These are phyloP conservation scores for Priceomyces castillae DNA, from an alignment of 805 yeast genomes.

Conservation along the genomic window DNA sequence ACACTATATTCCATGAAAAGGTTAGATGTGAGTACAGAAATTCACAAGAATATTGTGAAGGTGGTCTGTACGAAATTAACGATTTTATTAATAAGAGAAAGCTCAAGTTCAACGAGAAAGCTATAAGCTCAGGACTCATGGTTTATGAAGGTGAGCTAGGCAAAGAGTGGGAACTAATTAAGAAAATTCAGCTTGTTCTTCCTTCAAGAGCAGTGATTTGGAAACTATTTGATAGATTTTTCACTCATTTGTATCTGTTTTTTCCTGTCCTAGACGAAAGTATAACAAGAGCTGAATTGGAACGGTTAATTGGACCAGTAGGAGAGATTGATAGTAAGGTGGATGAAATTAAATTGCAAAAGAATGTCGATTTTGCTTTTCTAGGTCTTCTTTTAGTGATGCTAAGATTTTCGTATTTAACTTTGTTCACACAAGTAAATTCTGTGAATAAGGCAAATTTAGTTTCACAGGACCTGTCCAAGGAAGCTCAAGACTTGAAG, in stretches of 20 bases:
- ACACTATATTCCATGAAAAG: neutral
- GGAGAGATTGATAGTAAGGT: slow-evolving; percentile 7
- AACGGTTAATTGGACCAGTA: slow-evolving; percentile 5
- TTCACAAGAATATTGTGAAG: neutral
- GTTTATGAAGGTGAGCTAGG: slow-evolving; percentile 29
- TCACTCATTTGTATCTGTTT: slow-evolving; percentile 41
- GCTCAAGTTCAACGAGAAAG: slow-evolving; percentile 14
- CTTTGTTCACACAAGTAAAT: slow-evolving; percentile 30
- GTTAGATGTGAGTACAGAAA: slow-evolving; percentile 1
- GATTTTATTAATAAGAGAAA: slow-evolving; percentile 1
- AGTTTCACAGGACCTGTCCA: slow-evolving; percentile 22
- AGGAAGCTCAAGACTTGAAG: slow-evolving; percentile 21
- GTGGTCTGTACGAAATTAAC: neutral
- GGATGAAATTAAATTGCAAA: slow-evolving; percentile 19
- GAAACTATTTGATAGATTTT: slow-evolving; percentile 41
- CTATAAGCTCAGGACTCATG: slow-evolving; percentile 23
- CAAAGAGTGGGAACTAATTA: slow-evolving; percentile 23
- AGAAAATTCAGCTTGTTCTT: slow-evolving; percentile 29
- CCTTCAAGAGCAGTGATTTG: slow-evolving; percentile 38
- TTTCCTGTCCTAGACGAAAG: slow-evolving; percentile 42
- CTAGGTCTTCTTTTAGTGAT: slow-evolving; percentile 34
- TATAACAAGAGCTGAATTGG: slow-evolving; percentile 21
- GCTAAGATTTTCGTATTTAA: slow-evolving; percentile 31
- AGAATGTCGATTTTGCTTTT: slow-evolving; percentile 30
- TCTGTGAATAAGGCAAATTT: slow-evolving; percentile 25